Evolutionary conservation across 2,329 filamentous ascomycete species (phyloP), one percentile per base, ranked within the genome.

Genomic region (Raffaelea arxii): DNA sequence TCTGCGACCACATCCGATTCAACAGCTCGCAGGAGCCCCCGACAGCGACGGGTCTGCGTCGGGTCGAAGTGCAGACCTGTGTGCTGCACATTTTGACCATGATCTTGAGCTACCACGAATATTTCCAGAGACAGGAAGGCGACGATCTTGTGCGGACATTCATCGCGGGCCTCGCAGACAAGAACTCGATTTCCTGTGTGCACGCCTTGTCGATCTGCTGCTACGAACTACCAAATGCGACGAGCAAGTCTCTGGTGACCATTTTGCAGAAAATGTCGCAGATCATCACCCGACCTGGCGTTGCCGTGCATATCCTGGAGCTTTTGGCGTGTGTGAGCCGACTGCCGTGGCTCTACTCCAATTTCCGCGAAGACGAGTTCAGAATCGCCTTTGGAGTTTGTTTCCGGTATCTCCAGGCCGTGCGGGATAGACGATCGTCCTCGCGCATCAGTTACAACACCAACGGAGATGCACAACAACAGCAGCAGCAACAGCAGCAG

Each of bases 301-400:
- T 96, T 30, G 89, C 91, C 10, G 84, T 96, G 51, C 92, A 98
- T 59, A 94, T 98, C 50, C 72, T 98, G 43, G 92, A 98, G 59
- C 97, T 98, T 58, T 70, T 98, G n/a, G 86, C 87, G 10, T 84
- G 88, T 43, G 74, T 98, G 24, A 89, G 90, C 45, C 82, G 91
- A 30, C 70, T 96, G 48, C 87, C 86, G 10, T 78, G 87, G 50
- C 74, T 96, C 2, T 94, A 90, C 59, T 80, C 87, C 59, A 94
- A 95, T 58, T 86, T 96, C 60, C 78, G 86, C 44, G 84, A 94
- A 55, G 88, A 95, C 37, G 90, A 97, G 58, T 96, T 91, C 63
- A 86, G 87, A 51, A 89, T 87, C 46, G 86, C 97, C 1, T 97
- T 98, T 61, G 92, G 86, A 10, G 94, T 98, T 41, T 96, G 89